Percentiles rank a stretch among this genome's conserved stretches.
phyloP scores from a whole-genome alignment of 129 eudicot genomes.

The Apium graveolens region DNA sequence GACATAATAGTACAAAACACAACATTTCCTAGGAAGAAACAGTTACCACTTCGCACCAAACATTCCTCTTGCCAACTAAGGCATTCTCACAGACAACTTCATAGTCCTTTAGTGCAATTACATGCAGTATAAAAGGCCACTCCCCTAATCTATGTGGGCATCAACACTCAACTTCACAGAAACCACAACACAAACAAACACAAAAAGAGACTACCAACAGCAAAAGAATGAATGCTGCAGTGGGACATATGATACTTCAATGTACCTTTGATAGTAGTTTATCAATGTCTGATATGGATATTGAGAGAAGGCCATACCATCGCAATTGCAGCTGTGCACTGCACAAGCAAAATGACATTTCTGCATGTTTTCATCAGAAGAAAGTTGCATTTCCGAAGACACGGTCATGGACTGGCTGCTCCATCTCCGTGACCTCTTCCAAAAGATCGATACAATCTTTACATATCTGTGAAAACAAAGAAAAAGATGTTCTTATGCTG shows the following conservation, averaged over 20 bases:
- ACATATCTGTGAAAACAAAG: neutral
- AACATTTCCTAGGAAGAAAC: neutral
- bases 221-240: conserved; percentile 15
- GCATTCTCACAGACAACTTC: neutral
- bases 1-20: neutral
- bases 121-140: conserved; percentile 10
- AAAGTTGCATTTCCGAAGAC: conserved; percentile 13
- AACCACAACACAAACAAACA: neutral
- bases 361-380: conserved; percentile 6
- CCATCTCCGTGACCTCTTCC: conserved; percentile 2
- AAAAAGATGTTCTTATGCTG: neutral
- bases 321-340: conserved; percentile 39
- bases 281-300: conserved; percentile 25
- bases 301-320: conserved; percentile 36
- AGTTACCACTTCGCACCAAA: neutral
- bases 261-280: conserved; percentile 27
- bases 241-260: conserved; percentile 16
- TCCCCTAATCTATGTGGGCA: neutral
- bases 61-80: neutral
- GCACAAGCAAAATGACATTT: conserved; percentile 21
- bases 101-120: neutral
- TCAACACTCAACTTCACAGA: neutral
- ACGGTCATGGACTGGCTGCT: neutral
- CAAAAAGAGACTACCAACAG: neutral
- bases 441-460: conserved; percentile 8